Evolutionary conservation across 148 eudicot species (phyloP).

Genomic region (Chenopodium formosanum): DNA sequence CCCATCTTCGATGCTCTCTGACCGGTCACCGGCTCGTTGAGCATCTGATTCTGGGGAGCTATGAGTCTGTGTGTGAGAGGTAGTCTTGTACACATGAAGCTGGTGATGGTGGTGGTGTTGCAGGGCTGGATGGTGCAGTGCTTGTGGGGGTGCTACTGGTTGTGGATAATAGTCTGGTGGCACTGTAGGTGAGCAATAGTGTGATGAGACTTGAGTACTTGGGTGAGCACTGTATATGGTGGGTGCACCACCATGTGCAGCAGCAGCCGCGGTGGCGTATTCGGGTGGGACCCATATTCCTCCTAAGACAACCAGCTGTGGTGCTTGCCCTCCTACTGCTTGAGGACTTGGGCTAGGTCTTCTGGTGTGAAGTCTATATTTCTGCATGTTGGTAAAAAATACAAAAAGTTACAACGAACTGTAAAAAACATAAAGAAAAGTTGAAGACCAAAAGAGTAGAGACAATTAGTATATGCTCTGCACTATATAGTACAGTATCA

Average conservation of each 20-base stretch:
- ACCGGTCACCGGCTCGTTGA: conserved; percentile 54
- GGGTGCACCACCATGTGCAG: conserved; percentile 51
- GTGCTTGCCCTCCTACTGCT: conserved; percentile 43
- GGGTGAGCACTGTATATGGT: conserved; percentile 70
- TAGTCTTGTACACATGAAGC: conserved; percentile 56
- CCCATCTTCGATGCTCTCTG: conserved; percentile 80
- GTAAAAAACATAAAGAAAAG: background rate
- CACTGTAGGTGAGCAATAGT: conserved; percentile 44
- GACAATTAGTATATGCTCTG: conserved; percentile 26
- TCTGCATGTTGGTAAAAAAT: conserved; percentile 44
- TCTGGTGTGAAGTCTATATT: conserved; percentile 95
- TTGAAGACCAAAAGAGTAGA: conserved; percentile 21
- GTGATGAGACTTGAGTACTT: conserved; percentile 47
- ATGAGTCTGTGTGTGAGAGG: conserved; percentile 44
- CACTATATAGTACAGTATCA: conserved; percentile 24
- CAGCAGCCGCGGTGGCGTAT: conserved; percentile 63
- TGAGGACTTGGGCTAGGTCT: conserved; percentile 95
- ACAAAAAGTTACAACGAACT: background rate
- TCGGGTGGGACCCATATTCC: conserved; percentile 99
- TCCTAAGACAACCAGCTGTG: conserved; percentile 83
- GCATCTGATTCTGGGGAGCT: conserved; percentile 62
- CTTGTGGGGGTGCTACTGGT: conserved; percentile 25
- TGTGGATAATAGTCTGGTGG: conserved; percentile 62
- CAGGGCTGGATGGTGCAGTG: conserved; percentile 42
- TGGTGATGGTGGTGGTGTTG: conserved; percentile 48